A percentile compares a stretch with the other conserved stretches of the same genome.
Evolutionary conservation across 495 filamentous ascomycete genomes (phyloP).

Genomic region (Hyaloscypha variabilis): DNA sequence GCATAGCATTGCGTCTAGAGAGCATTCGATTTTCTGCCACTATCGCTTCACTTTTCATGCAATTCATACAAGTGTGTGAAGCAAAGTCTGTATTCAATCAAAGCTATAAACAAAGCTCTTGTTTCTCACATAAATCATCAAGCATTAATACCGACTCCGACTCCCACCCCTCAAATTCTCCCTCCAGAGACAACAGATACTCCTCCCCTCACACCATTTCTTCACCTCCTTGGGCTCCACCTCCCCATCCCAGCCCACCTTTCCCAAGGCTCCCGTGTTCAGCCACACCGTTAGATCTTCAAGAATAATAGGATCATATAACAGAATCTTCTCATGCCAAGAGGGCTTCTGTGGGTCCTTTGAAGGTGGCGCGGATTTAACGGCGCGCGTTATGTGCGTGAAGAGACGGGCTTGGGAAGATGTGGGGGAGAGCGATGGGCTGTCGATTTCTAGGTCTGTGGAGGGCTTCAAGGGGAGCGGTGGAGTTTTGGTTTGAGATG

Average conservation of each 20-base stretch:
- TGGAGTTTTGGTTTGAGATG: slow-evolving; percentile 15
- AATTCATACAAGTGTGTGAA: not conserved
- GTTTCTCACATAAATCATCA: not conserved
- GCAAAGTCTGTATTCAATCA: slow-evolving; percentile 5
- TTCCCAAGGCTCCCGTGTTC: slow-evolving; percentile 68
- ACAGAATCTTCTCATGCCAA: slow-evolving; percentile 90
- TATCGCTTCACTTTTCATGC: not conserved
- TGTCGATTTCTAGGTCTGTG: slow-evolving; percentile 17
- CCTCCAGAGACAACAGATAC: slow-evolving; percentile 72
- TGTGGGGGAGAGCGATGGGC: slow-evolving; percentile 28
- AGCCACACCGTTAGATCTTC: slow-evolving; percentile 88
- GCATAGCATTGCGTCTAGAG: not conserved
- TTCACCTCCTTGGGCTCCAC: slow-evolving; percentile 61
- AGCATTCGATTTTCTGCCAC: not conserved
- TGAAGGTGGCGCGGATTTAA: slow-evolving; percentile 54
- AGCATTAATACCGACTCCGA: slow-evolving; percentile 27
- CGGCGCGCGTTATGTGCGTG: slow-evolving; percentile 64
- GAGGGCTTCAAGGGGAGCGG: slow-evolving; percentile 41
- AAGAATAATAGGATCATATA: slow-evolving; percentile 89
- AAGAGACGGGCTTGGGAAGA: slow-evolving; percentile 51
- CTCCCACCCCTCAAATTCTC: slow-evolving; percentile 33
- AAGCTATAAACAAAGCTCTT: not conserved
- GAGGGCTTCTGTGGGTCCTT: slow-evolving; percentile 54
- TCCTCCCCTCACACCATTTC: slow-evolving; percentile 84
- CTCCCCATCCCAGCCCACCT: slow-evolving; percentile 66